Conservation (phyloP, 768 basidiomycete genomes). For the Podaxis mareebaensis region DNA sequence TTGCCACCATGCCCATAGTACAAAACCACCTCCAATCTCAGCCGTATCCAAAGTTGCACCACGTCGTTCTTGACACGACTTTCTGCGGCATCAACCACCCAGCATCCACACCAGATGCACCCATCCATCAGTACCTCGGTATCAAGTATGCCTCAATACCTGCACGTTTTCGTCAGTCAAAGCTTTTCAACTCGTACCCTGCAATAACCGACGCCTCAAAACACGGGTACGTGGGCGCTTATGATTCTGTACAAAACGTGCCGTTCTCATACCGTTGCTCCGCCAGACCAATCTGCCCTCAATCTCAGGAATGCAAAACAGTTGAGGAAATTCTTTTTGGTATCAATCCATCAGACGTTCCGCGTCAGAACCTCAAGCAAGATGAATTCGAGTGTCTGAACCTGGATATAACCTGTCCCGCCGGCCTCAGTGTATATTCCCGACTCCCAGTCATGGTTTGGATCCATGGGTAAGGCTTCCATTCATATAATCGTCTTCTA, state of each 20-base stretch:
- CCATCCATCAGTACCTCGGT: conserved; percentile 72
- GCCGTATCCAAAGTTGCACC: conserved; percentile 41
- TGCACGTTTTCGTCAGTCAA: conserved; percentile 75
- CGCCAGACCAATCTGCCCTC: conserved; percentile 74
- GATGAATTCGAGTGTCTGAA: conserved; percentile 83
- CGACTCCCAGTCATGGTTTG: conserved; percentile 78
- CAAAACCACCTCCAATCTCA: conserved; percentile 23
- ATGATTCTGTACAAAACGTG: background rate
- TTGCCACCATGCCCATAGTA: conserved; percentile 32
- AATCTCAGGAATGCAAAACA: conserved; percentile 42
- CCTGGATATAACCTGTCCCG: conserved; percentile 77
- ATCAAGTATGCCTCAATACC: conserved; percentile 78
- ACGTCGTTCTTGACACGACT: conserved; percentile 57
- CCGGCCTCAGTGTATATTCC: conserved; percentile 50
- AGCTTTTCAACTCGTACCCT: conserved; percentile 57
- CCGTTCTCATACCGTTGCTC: conserved; percentile 10
- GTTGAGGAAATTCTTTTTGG: conserved; percentile 66
- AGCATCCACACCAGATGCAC: conserved; percentile 52
- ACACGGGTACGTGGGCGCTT: conserved; percentile 53
- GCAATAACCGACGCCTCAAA: conserved; percentile 60
- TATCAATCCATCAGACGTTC: conserved; percentile 50
- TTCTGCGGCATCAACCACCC: conserved; percentile 68
- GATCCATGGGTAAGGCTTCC: conserved; percentile 68
- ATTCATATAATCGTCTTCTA: conserved; percentile 24
- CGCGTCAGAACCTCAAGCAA: conserved; percentile 55